phyloP scores from a whole-genome alignment of 805 yeast genomes.

The Tetrapisispora iriomotensis region DNA sequence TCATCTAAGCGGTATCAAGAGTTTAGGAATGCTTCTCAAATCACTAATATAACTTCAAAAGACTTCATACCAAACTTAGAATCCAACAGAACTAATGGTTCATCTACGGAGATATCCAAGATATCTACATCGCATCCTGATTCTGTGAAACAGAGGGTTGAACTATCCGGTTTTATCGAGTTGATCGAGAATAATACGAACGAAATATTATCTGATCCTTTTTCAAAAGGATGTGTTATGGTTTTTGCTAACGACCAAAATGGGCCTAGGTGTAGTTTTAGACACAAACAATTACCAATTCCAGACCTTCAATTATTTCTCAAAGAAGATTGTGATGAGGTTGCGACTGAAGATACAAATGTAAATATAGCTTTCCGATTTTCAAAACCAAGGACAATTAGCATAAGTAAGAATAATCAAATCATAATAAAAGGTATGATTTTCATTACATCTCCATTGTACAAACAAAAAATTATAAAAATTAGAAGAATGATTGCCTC shows the following conservation, averaged over 20 bases:
- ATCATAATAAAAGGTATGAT: not conserved
- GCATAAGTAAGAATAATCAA: conserved; percentile 3
- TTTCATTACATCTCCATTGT: not conserved
- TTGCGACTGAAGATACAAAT: conserved; percentile 11
- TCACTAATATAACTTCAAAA: conserved; percentile 8
- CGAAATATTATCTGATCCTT: not conserved
- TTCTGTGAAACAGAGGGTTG: not conserved
- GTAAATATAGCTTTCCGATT: conserved; percentile 13
- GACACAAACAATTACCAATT: conserved; percentile 7
- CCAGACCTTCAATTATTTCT: conserved; percentile 12
- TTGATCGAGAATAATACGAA: not conserved
- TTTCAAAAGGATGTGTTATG: conserved; percentile 3
- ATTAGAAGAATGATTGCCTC: conserved; percentile 2
- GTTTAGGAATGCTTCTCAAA: conserved; percentile 12
- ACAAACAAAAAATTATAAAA: not conserved
- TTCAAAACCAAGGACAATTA: conserved; percentile 6
- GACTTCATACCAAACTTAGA: conserved; percentile 9
- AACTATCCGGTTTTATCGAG: conserved; percentile 1
- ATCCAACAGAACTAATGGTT: not conserved
- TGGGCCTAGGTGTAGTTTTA: conserved; percentile 12
- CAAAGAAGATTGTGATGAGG: conserved; percentile 11
- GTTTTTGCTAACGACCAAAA: conserved; percentile 8
- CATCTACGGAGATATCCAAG: not conserved
- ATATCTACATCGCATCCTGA: not conserved
- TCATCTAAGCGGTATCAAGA: conserved; percentile 11